Conservation (phyloP, 257 asterid species). For the Capsicum chinense region DNA sequence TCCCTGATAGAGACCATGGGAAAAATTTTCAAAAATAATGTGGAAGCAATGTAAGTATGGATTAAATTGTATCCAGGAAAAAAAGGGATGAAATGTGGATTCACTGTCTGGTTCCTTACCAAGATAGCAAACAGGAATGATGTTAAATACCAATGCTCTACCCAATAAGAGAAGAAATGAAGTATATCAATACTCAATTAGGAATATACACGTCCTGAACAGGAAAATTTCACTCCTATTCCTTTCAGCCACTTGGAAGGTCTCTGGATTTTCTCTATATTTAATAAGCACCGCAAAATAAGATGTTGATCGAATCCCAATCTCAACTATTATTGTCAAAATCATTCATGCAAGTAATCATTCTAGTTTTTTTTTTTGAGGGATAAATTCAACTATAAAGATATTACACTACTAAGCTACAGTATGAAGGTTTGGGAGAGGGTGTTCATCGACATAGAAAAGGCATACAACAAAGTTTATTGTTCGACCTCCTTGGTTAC, state of each 20-base stretch:
- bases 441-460: too few species aligned
- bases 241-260: slow-evolving; percentile 2
- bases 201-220: not conserved
- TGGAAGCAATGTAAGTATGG: slow-evolving; percentile 8
- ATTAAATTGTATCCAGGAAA: not conserved
- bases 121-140: slow-evolving; percentile 9
- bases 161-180: slow-evolving; percentile 20
- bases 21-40: not conserved
- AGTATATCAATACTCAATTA: not conserved
- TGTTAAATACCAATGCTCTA: not conserved
- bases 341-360: slow-evolving; percentile 19
- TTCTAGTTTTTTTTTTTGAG: not conserved
- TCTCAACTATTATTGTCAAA: slow-evolving; percentile 21
- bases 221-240: not conserved
- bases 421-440: too few species aligned
- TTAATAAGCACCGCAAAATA: not conserved
- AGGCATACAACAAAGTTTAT: not conserved
- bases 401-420: too few species aligned
- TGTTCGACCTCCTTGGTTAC: not conserved
- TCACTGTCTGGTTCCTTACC: not conserved
- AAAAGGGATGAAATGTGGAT: not conserved
- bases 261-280: not conserved
- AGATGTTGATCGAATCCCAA: not conserved
- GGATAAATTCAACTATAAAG: not conserved
- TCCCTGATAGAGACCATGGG: slow-evolving; percentile 38